phyloP scores from a whole-genome alignment of 179 eudicot species.

The Silene noctiflora region DNA sequence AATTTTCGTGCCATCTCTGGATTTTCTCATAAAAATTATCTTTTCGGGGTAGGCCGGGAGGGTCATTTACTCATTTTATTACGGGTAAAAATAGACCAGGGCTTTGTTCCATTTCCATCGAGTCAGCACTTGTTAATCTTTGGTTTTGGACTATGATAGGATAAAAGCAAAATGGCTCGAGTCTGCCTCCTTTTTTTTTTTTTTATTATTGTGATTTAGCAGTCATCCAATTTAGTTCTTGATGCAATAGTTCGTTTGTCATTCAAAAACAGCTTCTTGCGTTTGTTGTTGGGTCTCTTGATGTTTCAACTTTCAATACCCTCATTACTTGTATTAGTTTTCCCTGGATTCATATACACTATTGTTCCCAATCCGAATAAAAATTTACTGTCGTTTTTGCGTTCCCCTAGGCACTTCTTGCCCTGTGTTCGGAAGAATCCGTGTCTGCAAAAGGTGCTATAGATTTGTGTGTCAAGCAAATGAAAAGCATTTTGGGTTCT shows the following conservation, averaged over 20 bases:
- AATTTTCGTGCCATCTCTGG: neutral
- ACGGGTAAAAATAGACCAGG: neutral
- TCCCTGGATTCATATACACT: neutral
- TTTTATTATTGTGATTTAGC: no score
- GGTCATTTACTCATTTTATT: neutral
- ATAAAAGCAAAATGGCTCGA: no score
- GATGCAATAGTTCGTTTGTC: no score
- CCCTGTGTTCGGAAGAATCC: slow-evolving; percentile 78
- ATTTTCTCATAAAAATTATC: neutral
- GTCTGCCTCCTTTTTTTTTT: no score
- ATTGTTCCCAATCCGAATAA: neutral
- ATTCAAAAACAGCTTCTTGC: no score
- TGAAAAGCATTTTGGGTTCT: slow-evolving; percentile 70
- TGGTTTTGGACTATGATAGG: no score
- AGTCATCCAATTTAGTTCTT: no score
- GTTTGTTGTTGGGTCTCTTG: neutral
- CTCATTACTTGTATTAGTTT: neutral
- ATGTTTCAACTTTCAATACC: neutral
- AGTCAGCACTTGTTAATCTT: neutral
- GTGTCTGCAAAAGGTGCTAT: slow-evolving; percentile 85
- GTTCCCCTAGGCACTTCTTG: slow-evolving; percentile 62
- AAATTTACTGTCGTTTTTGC: neutral
- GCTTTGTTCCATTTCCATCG: neutral
- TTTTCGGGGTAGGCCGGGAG: neutral
- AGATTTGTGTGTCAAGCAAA: slow-evolving; percentile 83